phyloP scores from a whole-genome alignment of 2,329 filamentous ascomycete genomes.

The Canariomyces notabilis region DNA sequence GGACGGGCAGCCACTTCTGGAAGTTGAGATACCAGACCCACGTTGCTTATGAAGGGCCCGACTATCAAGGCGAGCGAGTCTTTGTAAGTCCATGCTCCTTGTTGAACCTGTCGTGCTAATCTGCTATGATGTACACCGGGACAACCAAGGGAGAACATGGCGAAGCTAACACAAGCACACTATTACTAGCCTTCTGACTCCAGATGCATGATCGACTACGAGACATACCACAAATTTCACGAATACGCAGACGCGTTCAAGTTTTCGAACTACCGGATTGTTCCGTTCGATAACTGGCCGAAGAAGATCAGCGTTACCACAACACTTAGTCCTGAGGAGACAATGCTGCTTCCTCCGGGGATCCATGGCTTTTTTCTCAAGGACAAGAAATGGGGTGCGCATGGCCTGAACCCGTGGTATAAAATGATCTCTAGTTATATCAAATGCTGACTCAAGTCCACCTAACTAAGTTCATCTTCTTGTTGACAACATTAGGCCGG shows the following conservation, averaged over 20 bases:
- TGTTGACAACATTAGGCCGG: conserved; percentile 6
- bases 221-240: conserved; percentile 1
- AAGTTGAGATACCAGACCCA: not conserved
- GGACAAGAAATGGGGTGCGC: conserved; percentile 5
- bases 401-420: not conserved
- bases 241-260: not conserved
- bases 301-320: not conserved
- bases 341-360: conserved; percentile 1
- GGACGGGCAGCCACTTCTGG: not conserved
- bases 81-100: not conserved
- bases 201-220: conserved; percentile 3
- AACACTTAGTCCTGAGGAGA: not conserved
- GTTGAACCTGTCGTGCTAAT: not conserved
- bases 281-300: not conserved
- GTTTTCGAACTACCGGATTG: not conserved
- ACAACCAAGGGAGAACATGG: no score
- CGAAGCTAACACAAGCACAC: no score
- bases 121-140: not conserved
- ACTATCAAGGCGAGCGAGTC: not conserved
- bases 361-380: conserved; percentile 8
- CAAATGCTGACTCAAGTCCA: not conserved
- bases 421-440: not conserved
- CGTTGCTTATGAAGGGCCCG: not conserved
- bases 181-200: not conserved
- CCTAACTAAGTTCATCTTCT: not conserved